Evolutionary conservation across 2,329 filamentous ascomycete species (phyloP), one percentile per base, ranked within the genome.

Genomic region (Venturia pyrina): DNA sequence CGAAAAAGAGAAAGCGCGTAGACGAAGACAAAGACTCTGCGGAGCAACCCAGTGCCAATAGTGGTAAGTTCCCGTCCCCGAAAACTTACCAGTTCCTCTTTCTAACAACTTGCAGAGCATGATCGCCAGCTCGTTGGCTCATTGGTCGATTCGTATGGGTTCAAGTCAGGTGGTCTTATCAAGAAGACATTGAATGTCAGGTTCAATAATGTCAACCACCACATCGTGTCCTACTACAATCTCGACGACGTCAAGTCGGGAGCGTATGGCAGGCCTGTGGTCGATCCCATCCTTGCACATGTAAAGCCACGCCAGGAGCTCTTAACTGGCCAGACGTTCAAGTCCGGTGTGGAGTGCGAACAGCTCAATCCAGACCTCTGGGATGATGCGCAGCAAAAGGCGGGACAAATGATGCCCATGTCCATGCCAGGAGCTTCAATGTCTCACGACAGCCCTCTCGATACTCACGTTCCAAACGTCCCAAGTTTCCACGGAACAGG

Each of bases 161-260:
- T 96, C 82, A 95, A 95, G 72, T 81, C 86, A 17, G 84, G 86
- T 1, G 92, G 93, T 0, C 78, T 97, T 50, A 85, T 96, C 68
- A 97, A 97, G 82, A 96, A 96, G 80, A 96, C 92, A 0, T 92
- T 96, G 76, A 93, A 89, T 70, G 85, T 96, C 48, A 86, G 84
- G 2, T 86, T 89, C 63, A 83, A 88, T 34, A 89, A 89, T 1
- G 84, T 92, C 2, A 87, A 86, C 1, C 92, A 96, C 72, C 92
- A 96, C 72, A 79, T 97, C 63, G 91, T 96, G 50, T 93, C 89
- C 19, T 97, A 97, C 74, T 96, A 96, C 78, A 90, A 81, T 56
- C 82, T 93, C 13, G 86, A 90, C 6, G 91, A 96, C 73, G 89
- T 92, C n/a, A 82, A 75, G 32, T 71, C 65, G 15, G 73, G 74